phyloP scores from a whole-genome alignment of 768 basidiomycete genomes.

The Pleurotus platypus region DNA sequence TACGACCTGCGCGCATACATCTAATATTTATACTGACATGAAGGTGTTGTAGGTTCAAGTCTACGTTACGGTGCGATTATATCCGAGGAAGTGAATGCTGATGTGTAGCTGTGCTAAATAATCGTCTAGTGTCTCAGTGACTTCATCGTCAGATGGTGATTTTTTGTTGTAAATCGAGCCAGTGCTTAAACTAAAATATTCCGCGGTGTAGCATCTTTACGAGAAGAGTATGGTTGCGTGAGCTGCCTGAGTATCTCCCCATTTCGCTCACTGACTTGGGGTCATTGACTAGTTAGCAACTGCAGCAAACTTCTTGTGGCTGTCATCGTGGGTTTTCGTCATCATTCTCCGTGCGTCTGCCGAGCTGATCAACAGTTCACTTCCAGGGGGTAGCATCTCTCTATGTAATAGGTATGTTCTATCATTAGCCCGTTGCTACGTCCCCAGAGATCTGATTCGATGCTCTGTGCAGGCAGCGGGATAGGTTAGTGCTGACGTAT shows the following conservation, averaged over 20 bases:
- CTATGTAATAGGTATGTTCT: conserved; percentile 6
- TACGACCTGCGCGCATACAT: neutral
- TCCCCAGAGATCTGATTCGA: neutral
- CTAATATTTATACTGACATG: neutral
- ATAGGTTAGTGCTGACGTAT: neutral
- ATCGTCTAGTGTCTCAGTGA: conserved; percentile 23
- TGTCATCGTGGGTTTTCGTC: conserved; percentile 16
- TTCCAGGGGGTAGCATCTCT: conserved; percentile 2
- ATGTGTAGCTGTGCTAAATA: neutral
- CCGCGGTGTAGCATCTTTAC: conserved; percentile 18
- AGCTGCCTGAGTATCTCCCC: neutral
- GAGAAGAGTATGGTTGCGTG: conserved; percentile 24
- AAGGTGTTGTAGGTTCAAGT: conserved; percentile 18
- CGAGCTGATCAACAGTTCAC: neutral
- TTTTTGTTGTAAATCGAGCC: neutral
- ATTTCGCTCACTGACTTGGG: neutral
- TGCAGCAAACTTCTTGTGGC: conserved; percentile 13
- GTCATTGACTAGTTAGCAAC: conserved; percentile 16
- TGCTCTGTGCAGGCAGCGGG: neutral
- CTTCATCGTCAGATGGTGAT: conserved; percentile 26
- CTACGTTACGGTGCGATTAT: conserved; percentile 21
- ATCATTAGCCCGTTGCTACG: neutral
- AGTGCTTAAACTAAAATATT: neutral
- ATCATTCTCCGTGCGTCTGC: neutral
- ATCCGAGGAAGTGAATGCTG: no score